Conservation (phyloP, 2,329 filamentous ascomycete species). For the Calonectria henricotiae region DNA sequence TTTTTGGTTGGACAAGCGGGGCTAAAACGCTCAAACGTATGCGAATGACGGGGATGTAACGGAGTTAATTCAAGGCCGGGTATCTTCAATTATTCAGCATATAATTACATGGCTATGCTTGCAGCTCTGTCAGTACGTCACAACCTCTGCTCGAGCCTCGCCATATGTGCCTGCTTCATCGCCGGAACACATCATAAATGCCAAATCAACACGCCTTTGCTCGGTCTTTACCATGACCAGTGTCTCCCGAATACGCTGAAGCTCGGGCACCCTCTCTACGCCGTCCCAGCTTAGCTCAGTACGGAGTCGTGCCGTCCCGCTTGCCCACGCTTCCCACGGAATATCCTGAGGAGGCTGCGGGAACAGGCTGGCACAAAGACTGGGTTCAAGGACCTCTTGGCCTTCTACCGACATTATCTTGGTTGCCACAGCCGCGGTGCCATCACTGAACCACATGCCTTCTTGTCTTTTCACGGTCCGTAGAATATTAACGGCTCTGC, state of each 20-base stretch:
- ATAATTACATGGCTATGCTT: neutral
- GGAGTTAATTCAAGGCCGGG: constrained; percentile 6
- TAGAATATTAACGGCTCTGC: constrained; percentile 50
- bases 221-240: constrained; percentile 48
- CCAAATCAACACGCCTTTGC: constrained; percentile 43
- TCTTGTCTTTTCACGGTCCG: constrained; percentile 53
- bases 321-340: constrained; percentile 49
- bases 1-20: neutral
- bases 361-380: constrained; percentile 16
- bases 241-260: constrained; percentile 46
- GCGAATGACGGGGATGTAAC: neutral
- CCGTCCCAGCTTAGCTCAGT: constrained; percentile 46
- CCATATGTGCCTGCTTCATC: constrained; percentile 42
- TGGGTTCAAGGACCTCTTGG: constrained; percentile 43
- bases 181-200: constrained; percentile 47
- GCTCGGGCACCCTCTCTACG: constrained; percentile 44
- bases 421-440: constrained; percentile 47
- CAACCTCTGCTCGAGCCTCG: constrained; percentile 35
- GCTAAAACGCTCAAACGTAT: neutral
- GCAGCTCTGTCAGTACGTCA: constrained; percentile 36
- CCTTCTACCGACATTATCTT: constrained; percentile 49
- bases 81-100: constrained; percentile 19
- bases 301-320: constrained; percentile 32
- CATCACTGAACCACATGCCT: constrained; percentile 56
- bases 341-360: constrained; percentile 27